Conservation (phyloP, 2,329 filamentous ascomycete genomes). For the Fusarium temperatum region DNA sequence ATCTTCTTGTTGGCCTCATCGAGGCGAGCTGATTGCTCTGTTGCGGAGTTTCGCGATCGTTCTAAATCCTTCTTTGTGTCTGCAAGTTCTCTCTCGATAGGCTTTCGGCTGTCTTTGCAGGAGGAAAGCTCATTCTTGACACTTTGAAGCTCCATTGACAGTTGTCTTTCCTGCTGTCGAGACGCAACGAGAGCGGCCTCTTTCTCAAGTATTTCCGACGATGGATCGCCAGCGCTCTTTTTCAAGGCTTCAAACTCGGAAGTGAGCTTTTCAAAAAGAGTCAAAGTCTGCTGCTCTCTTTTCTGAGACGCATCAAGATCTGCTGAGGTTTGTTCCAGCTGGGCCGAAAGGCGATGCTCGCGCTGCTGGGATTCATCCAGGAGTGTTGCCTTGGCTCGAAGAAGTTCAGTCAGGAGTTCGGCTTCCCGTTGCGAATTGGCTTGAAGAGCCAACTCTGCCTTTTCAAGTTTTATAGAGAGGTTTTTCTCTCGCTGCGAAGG, state of each 20-base stretch:
- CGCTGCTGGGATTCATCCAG: constrained; percentile 8
- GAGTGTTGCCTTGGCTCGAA: constrained; percentile 1
- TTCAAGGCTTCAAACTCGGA: background rate
- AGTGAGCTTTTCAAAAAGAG: background rate
- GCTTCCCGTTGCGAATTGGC: background rate
- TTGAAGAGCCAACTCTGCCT: background rate
- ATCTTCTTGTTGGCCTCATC: background rate
- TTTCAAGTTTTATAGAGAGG: constrained; percentile 4
- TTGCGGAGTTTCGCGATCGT: background rate
- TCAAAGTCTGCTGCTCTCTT: background rate
- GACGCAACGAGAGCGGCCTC: background rate
- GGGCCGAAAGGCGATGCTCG: background rate
- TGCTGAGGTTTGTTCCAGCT: background rate
- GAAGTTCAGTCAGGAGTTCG: background rate
- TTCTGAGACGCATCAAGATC: background rate
- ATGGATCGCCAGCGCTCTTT: background rate
- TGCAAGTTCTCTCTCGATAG: background rate
- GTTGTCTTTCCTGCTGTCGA: background rate
- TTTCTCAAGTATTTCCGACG: background rate
- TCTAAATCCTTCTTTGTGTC: background rate
- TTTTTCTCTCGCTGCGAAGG: constrained; percentile 9
- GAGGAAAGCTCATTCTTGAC: background rate
- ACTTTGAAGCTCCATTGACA: background rate
- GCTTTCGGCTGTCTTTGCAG: background rate
- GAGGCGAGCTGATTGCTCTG: background rate